These are phyloP conservation scores for Vinca minor DNA, from an alignment of 257 asterid species.

Conservation along the genomic window DNA sequence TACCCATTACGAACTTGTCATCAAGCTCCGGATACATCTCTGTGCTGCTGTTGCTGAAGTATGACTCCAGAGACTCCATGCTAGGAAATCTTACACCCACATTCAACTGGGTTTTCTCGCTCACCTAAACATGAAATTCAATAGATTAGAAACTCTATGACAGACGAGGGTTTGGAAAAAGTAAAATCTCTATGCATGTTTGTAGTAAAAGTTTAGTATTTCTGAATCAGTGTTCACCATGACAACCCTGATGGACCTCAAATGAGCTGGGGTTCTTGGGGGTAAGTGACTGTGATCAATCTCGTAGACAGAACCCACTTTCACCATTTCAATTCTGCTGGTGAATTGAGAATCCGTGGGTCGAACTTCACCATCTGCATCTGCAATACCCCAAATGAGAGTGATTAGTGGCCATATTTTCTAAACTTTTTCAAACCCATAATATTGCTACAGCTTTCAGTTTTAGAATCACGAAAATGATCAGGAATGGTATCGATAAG, in stretches of 20 bases:
- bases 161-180: too few species aligned
- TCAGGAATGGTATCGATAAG: too few species aligned
- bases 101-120: conserved; percentile 55
- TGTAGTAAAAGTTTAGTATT: background rate
- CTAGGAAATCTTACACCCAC: conserved; percentile 72
- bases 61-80: conserved; percentile 50
- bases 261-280: conserved; percentile 57
- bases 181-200: background rate
- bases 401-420: too few species aligned
- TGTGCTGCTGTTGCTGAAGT: conserved; percentile 46
- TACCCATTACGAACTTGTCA: conserved; percentile 73
- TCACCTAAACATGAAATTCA: conserved; percentile 36
- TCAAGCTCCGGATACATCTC: conserved; percentile 79
- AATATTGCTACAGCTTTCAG: too few species aligned
- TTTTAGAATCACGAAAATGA: too few species aligned
- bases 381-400: background rate
- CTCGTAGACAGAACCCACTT: conserved; percentile 62
- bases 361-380: conserved; percentile 12
- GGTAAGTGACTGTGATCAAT: conserved; percentile 63
- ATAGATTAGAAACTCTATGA: too few species aligned
- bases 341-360: conserved; percentile 4
- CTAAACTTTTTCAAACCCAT: too few species aligned
- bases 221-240: conserved; percentile 36
- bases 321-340: conserved; percentile 13
- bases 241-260: conserved; percentile 63